Base-by-base conservation (phyloP, 495 filamentous ascomycete genomes). In the Chaetomium fimeti region DNA sequence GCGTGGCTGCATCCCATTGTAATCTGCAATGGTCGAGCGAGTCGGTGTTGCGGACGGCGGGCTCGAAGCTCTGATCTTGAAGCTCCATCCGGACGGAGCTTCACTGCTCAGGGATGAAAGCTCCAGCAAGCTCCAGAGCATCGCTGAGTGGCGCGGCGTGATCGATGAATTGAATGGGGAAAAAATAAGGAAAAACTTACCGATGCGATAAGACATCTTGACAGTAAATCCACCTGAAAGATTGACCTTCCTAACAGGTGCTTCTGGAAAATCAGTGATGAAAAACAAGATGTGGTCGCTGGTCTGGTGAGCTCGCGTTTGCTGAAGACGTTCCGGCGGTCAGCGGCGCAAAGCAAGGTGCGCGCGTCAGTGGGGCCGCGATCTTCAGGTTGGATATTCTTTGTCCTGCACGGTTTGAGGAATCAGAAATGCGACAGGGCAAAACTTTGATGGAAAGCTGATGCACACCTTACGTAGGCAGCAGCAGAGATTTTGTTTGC, bases 131-230 rank as follows among this genome's bases (percentile, higher is more conserved):
- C 51, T 32, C 8, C 13, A 13, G 29, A 55, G 53, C 22, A 27
- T 51, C 22, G 32, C 32, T 11, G 32, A 5, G 32, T 9, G 32
- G 32, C 12, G 32, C 32, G 32, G 32, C 32, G 5, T 36, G 8
- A 9, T 5, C 11, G 49, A 52, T 13, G 47, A 27, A 11, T 25
- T 24, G 2, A 13, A 11, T 32, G n/a, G n/a, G 20, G 9, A 18
- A 18, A 25, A 20, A 43, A 49, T 36, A 25, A 18, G 1, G 2
- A 5, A 25, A 54, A 54, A 69, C 75, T 48, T 59, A 78, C 76
- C 74, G 49, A 77, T 70, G 64, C 75, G 75, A 47, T 77, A 76
- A 60, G 71, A 70, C 74, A 74, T 72, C 55, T 64, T 67, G 36
- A 45, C 32, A 13, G 16, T 24, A 49, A 24, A 16, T 52, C 40